Evolutionary conservation across 2,329 filamentous ascomycete genomes (phyloP), one percentile per base, ranked within the genome.

Genomic region (Beauveria brongniartii): DNA sequence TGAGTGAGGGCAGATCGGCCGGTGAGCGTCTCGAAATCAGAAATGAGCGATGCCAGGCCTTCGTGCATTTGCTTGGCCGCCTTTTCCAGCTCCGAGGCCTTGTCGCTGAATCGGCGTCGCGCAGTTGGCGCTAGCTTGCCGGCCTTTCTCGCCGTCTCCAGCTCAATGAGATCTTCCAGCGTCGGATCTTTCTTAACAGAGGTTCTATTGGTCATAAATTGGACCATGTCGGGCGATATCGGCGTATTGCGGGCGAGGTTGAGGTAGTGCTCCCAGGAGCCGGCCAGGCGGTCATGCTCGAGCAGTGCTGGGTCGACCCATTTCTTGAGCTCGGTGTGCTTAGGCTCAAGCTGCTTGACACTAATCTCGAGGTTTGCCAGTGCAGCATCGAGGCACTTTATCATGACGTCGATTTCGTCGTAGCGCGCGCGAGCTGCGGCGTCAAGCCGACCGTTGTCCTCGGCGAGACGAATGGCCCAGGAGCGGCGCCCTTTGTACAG

Each of bases 331-430:
- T 89, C 86, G n/a, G 77, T 75, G 68, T 88, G 87, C 70, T 89
- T 91, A 62, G 86, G 82, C 68, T 92, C 87, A 64, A 91, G 80
- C 48, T 81, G 82, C 65, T 84, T 87, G 59, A 92, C 82, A 70
- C 91, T 90, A 20, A 85, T 82, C 68, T 92, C 87, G 61, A 93
- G 81, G 68, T 97, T 99, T 64, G 88, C 87, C 24, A 96, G 86
- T 7, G 93, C 94, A 28, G 94, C 90, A 64, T 91, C 87, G 54
- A 95, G 82, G 62, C 89, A 92, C 63, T 87, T 86, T 69, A 91
- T 81, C 72, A 96, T 92, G 57, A 90, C 84, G 54, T 87, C 83
- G 69, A 89, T 87, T 73, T 92, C 89, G 57, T 80, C 78, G 69
- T 91, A 89, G 65, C 90, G 82, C 61, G 86, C 81, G 67, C 84